Conservation (phyloP, 495 filamentous ascomycete species). For the Penicillium egyptiacum region DNA sequence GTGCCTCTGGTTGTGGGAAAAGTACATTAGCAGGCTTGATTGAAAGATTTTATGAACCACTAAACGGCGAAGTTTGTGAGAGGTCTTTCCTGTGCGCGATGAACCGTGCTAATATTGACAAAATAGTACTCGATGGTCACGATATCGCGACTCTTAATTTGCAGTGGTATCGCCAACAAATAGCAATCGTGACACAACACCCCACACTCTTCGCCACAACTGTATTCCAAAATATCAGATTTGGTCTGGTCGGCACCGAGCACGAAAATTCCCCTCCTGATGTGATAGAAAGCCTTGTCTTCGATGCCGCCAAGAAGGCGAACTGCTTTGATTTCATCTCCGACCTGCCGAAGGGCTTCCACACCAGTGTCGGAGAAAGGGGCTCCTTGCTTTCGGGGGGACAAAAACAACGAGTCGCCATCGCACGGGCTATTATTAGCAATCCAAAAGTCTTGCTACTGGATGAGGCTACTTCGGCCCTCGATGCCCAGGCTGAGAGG, state of each 20-base stretch:
- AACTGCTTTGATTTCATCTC: background rate
- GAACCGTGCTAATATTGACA: background rate
- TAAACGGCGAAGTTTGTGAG: background rate
- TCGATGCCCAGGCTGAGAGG: constrained; percentile 89
- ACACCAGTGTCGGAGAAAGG: background rate
- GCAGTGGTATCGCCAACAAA: background rate
- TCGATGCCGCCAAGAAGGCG: background rate
- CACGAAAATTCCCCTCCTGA: background rate
- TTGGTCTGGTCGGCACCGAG: background rate
- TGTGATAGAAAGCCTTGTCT: background rate
- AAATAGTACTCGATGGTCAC: background rate
- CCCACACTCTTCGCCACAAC: background rate
- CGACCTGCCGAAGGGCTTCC: background rate
- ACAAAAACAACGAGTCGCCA: background rate
- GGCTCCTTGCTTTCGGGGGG: background rate
- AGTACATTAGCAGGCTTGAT: background rate
- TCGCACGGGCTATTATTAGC: background rate
- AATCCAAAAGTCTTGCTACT: background rate
- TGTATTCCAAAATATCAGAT: background rate
- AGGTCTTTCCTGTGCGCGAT: background rate
- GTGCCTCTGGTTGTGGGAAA: background rate
- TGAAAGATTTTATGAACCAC: background rate
- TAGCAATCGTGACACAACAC: background rate
- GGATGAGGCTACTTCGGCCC: constrained; percentile 86
- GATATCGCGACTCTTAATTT: background rate